Evolutionary conservation across 2,329 filamentous ascomycete species (phyloP), one percentile per base, ranked within the genome.

Genomic region (Epichloe festucae): DNA sequence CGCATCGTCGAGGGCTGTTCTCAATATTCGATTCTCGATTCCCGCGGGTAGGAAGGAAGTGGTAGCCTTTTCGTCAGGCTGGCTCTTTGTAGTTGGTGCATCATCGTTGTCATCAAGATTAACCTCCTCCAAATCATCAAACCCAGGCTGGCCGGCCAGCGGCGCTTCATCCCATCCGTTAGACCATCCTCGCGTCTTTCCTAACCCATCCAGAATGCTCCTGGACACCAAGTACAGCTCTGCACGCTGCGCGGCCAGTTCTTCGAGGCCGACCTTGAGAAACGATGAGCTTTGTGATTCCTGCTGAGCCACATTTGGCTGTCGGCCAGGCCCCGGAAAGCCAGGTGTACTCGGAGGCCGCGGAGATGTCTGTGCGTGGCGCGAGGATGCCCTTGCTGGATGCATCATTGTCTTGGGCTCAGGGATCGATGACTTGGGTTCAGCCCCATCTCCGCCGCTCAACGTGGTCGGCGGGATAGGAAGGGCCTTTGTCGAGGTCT

Each of bases 211-310:
- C 0, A 97, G 72, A 5, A 93, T 78, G 55, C 87, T 88, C 51
- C 91, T 77, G 8, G 89, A 90, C 41, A 95, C 70, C 52, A 87
- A 72, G 54, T 89, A 85, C 2, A 97, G 74, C 61, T 95, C 89
- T 5, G 88, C 91, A 60, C 91, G 78, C 54, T 82, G 81, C 44
- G 87, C 87, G 38, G 90, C 87, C 23, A 97, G 73, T 51, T 94
- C 86, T 62, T 94, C 86, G 0, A 90, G 71, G 0, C 91, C 89
- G 6, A 70, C 61, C 54, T 82, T 83, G 15, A 77, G 67, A 51
- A 81, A 79, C 0, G 74, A 73, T 2, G 72, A 67, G 4, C 70
- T 68, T 23, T 64, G 17, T 14, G 58, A 63, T 48, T 80, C 68
- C 2, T 61, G 60, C 4, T 72, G 69, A 3, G 71, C 58, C 1